Evolutionary conservation across 2,329 filamentous ascomycete species (phyloP).

Genomic region (Periconia sp.): DNA sequence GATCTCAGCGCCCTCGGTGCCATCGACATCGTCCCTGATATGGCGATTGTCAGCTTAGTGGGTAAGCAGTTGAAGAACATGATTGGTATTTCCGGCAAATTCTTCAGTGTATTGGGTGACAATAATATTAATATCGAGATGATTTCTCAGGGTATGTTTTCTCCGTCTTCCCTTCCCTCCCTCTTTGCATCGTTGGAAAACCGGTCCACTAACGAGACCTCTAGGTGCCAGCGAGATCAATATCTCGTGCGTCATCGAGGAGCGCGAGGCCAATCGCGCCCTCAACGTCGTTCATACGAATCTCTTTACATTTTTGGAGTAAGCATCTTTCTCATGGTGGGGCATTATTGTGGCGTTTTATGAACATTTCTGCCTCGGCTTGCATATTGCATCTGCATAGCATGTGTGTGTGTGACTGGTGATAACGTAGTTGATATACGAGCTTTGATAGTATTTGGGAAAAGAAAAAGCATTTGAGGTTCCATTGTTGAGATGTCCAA

Average conservation of each 20-base stretch:
- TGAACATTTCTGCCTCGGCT: not conserved
- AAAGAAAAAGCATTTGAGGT: too few relatives aligned
- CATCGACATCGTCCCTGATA: conserved; percentile 84
- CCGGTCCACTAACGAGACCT: not conserved
- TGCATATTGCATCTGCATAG: too few relatives aligned
- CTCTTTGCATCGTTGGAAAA: not conserved
- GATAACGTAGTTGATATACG: too few relatives aligned
- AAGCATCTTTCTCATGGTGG: conserved; percentile 18
- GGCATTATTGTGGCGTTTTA: not conserved
- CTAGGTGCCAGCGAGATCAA: conserved; percentile 98
- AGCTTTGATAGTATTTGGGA: too few relatives aligned
- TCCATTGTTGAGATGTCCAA: too few relatives aligned
- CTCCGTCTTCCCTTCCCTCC: not conserved
- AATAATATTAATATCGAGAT: conserved; percentile 98
- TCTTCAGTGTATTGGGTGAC: conserved; percentile 93
- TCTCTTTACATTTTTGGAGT: conserved; percentile 93
- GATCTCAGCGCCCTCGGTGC: conserved; percentile 81
- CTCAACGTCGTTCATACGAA: conserved; percentile 97
- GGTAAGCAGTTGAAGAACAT: conserved; percentile 98
- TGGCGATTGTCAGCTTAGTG: conserved; percentile 94
- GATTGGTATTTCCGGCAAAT: conserved; percentile 84
- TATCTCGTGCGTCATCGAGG: conserved; percentile 96
- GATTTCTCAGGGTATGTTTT: conserved; percentile 86
- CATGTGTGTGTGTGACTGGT: too few relatives aligned
- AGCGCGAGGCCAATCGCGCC: conserved; percentile 84